Evolutionary conservation across 805 yeast species (phyloP), one percentile per base, ranked within the genome.

Genomic region (Ogataea salicorniae): DNA sequence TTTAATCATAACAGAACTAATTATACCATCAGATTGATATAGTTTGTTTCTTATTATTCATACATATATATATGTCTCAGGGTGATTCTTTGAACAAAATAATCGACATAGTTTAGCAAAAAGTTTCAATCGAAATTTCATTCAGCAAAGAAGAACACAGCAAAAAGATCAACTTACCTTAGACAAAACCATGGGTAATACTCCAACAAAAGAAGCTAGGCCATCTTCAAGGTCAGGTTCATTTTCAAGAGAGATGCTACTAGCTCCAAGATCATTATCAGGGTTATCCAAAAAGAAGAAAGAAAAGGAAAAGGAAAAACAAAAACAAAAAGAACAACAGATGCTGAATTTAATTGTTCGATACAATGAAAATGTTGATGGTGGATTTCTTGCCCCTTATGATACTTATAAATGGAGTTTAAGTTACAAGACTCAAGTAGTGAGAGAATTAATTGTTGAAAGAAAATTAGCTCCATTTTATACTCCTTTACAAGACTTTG

Each of bases 381-480:
- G 99, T 17, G 99, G 99, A 2, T 90, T 71, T 61, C 68, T 92
- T 53, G 96, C 95, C 1, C 97, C 98, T 0, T 87, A 79, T 66
- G 97, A 97, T 2, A 86, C 87, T 33, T 92, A 92, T 66, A 79
- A 82, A 53, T 81, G 85, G 41, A 83, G 81, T 56, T 64, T 84
- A 46, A 96, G 87, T 63, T 92, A 80, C 68, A 78, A 84, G 58
- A 77, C 86, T 15, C 77, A 77, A 15, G 71, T 84, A 3, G 97
- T 94, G n/a, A 76, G 87, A 45, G 76, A 70, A 16, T 70, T 86
- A 37, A 85, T 92, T 20, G 70, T 82, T 17, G 78, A 79, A 31
- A 75, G 99, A 42, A 77, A 75, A 55, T 59, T 92, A 37, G 90
- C 97, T 0, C 98, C 99, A 1, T 92, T 94, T 63, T 94, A 79